Conservation (phyloP, 1,139 yeast species). For the Geotrichum histeridarum region DNA sequence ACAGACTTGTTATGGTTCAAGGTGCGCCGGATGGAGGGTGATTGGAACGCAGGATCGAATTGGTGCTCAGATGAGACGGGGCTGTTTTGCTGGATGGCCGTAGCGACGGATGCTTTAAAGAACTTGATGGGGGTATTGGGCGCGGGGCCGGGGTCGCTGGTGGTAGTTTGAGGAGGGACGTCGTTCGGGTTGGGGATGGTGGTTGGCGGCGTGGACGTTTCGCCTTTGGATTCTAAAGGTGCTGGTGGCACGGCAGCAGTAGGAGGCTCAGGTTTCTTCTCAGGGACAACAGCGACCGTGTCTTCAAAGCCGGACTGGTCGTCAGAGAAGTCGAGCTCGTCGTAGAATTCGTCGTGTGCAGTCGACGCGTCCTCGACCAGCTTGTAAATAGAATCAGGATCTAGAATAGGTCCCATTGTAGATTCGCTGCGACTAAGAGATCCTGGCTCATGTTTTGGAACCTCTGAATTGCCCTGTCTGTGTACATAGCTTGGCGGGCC, state of each 20-base stretch:
- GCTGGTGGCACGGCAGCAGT: not conserved
- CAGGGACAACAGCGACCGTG: slow-evolving; percentile 6
- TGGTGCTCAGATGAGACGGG: slow-evolving; percentile 37
- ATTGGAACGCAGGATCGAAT: slow-evolving; percentile 47
- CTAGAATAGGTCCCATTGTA: slow-evolving; percentile 7
- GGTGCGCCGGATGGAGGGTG: slow-evolving; percentile 49
- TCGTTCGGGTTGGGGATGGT: not conserved
- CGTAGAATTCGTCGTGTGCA: slow-evolving; percentile 11
- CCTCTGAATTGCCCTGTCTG: slow-evolving; percentile 1
- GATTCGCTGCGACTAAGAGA: not conserved
- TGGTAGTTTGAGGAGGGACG: not conserved
- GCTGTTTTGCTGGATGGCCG: slow-evolving; percentile 43
- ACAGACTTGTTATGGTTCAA: slow-evolving; percentile 54
- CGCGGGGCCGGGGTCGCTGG: not conserved
- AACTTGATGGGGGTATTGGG: slow-evolving; percentile 17
- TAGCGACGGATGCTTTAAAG: slow-evolving; percentile 16
- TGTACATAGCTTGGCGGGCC: slow-evolving; percentile 10
- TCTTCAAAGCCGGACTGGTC: not conserved
- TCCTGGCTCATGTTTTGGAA: not conserved
- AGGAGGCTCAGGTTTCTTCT: slow-evolving; percentile 2
- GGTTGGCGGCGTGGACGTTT: slow-evolving; percentile 1
- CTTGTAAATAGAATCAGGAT: slow-evolving; percentile 15
- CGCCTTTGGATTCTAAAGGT: not conserved
- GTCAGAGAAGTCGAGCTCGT: slow-evolving; percentile 9
- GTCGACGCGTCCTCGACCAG: slow-evolving; percentile 6